Evolutionary conservation across 306 rosid species (phyloP).

Genomic region (Fragaria ananassa): DNA sequence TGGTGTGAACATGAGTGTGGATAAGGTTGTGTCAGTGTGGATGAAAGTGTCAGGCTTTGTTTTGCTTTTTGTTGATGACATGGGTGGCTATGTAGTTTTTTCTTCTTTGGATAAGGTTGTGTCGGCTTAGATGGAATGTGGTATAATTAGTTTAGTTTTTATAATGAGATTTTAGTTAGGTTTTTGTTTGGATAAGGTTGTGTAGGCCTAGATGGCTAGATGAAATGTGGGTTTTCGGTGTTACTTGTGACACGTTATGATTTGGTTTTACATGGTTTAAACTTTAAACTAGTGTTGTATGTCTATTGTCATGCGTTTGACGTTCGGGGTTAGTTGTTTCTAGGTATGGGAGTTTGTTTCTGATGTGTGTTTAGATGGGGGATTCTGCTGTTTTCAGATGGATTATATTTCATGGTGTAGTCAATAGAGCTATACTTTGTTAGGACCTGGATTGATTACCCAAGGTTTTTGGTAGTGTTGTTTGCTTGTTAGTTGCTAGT

Average conservation of each 20-base stretch:
- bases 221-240: not conserved
- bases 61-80: not conserved
- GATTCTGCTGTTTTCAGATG: not conserved
- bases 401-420: not conserved
- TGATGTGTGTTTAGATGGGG: not conserved
- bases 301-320: not conserved
- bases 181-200: conserved; percentile 8
- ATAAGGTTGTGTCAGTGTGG: conserved; percentile 15
- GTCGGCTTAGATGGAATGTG: not conserved
- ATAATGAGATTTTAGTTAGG: not conserved
- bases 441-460: not conserved
- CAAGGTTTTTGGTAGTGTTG: not conserved
- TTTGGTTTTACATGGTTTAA: not conserved
- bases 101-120: not conserved
- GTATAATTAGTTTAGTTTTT: not conserved
- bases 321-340: not conserved
- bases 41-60: not conserved
- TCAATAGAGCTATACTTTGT: not conserved
- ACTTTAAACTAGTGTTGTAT: not conserved
- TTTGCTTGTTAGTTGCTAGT: not conserved
- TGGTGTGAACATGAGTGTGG: conserved; percentile 1
- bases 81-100: not conserved
- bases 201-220: not conserved
- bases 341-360: not conserved
- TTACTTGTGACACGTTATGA: not conserved